Evolutionary conservation across 2,329 filamentous ascomycete genomes (phyloP).

Genomic region (Colletotrichum horii): DNA sequence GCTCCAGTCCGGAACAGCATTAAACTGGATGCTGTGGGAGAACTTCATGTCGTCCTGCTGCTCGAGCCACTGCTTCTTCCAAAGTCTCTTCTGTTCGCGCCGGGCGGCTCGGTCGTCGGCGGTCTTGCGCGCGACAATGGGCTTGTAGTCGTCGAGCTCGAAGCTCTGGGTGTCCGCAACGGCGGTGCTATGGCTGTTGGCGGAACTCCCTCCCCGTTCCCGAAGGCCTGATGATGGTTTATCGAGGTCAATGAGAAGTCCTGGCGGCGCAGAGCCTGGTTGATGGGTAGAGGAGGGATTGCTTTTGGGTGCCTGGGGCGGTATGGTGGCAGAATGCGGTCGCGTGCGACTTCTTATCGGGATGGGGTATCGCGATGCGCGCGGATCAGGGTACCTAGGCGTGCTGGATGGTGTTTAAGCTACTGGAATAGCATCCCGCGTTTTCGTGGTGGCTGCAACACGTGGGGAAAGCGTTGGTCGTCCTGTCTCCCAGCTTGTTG

Average conservation of each 20-base stretch:
- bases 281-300: slow-evolving; percentile 25
- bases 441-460: slow-evolving; percentile 18
- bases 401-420: not conserved
- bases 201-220: slow-evolving; percentile 23
- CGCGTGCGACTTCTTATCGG: slow-evolving; percentile 14
- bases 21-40: slow-evolving; percentile 99
- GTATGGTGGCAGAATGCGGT: slow-evolving; percentile 17
- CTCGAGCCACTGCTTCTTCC: slow-evolving; percentile 74
- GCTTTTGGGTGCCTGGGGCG: slow-evolving; percentile 3
- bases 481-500: slow-evolving; percentile 16
- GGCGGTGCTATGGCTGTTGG: not conserved
- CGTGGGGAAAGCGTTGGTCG: slow-evolving; percentile 22
- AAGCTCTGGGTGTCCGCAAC: slow-evolving; percentile 28
- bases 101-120: slow-evolving; percentile 36
- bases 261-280: slow-evolving; percentile 15
- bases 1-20: slow-evolving; percentile 99
- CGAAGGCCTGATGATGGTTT: slow-evolving; percentile 11
- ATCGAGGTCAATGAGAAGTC: slow-evolving; percentile 16
- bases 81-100: slow-evolving; percentile 51
- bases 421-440: slow-evolving; percentile 14
- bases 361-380: slow-evolving; percentile 9
- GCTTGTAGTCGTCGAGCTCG: slow-evolving; percentile 48
- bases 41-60: slow-evolving; percentile 96
- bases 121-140: slow-evolving; percentile 32
- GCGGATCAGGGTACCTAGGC: not conserved